phyloP scores from a whole-genome alignment of 2,329 filamentous ascomycete genomes.

The Stagonosporopsis chrysanthemi region DNA sequence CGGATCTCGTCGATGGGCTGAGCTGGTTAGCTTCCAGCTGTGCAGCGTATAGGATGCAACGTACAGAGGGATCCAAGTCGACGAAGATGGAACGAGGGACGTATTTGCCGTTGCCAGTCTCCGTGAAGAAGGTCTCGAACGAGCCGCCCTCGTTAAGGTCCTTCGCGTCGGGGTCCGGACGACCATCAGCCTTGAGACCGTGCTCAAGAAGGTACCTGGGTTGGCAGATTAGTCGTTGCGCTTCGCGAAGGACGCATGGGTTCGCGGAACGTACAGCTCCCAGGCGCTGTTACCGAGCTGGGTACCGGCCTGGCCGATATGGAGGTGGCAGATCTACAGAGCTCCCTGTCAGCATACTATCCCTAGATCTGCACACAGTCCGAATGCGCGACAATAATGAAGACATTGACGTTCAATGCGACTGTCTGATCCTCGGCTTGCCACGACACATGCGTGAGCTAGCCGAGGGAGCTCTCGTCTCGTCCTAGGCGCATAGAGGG shows the following conservation, averaged over 20 bases:
- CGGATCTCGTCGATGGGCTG: conserved; percentile 76
- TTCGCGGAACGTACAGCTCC: conserved; percentile 69
- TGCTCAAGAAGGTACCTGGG: conserved; percentile 75
- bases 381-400: not conserved
- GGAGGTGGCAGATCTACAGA: conserved; percentile 68
- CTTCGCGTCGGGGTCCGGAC: conserved; percentile 67
- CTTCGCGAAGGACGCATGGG: conserved; percentile 17
- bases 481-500: conserved; percentile 20
- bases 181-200: conserved; percentile 70
- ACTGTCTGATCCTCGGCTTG: conserved; percentile 11
- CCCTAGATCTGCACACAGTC: not conserved
- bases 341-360: conserved; percentile 25
- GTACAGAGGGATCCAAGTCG: conserved; percentile 73
- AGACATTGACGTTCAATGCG: conserved; percentile 7
- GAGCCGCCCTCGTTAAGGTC: conserved; percentile 69
- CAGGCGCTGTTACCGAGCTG: conserved; percentile 79
- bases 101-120: conserved; percentile 75
- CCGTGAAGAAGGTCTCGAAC: conserved; percentile 77
- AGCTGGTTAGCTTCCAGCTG: conserved; percentile 26
- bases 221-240: conserved; percentile 27
- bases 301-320: conserved; percentile 75
- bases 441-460: conserved; percentile 2
- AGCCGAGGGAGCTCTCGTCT: conserved; percentile 14
- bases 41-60: conserved; percentile 23
- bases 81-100: conserved; percentile 76